These are phyloP conservation scores for apple (Malus domestica) DNA, from an alignment of 306 rosid genomes.

Conservation along the genomic window ASM211411v1 NC_041791.1:27294001-27294500, in stretches of 20 bases:
- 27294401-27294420: constrained; percentile 87
- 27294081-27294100: neutral
- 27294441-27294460: constrained; percentile 28
- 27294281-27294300: constrained; percentile 85
- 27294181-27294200: constrained; percentile 22
- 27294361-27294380: constrained; percentile 50
- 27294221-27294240: constrained; percentile 75
- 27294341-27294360: constrained; percentile 40
- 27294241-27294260: constrained; percentile 70
- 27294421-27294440: constrained; percentile 67
- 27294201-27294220: constrained; percentile 51
- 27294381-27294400: constrained; percentile 81
- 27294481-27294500: constrained; percentile 14
- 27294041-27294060: neutral
- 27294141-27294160: neutral
- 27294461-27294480: neutral
- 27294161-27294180: neutral
- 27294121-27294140: neutral
- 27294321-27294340: constrained; percentile 78
- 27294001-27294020: neutral
- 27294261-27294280: constrained; percentile 69
- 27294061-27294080: neutral
- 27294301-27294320: constrained; percentile 94
- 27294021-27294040: neutral
- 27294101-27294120: constrained; percentile 13